A percentile compares a stretch with the other conserved stretches of the same genome.
phyloP scores from a whole-genome alignment of 2,329 filamentous ascomycete genomes.

The Aspergillus spinulosporus region DNA sequence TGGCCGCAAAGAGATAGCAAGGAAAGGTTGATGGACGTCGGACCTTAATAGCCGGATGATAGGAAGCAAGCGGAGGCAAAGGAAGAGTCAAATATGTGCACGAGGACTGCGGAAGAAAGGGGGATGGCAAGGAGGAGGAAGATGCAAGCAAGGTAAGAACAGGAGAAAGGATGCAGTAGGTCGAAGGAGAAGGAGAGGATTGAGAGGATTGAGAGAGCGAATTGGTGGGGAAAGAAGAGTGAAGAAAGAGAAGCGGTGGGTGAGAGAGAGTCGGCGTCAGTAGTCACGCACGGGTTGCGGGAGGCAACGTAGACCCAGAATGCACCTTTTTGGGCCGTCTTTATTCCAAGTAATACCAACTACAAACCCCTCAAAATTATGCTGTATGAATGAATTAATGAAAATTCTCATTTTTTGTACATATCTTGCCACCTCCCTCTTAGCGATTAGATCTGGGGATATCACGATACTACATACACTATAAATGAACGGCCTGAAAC shows the following conservation, averaged over 20 bases:
- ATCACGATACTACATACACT: slow-evolving; percentile 6
- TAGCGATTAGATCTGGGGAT: slow-evolving; percentile 4
- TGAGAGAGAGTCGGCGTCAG: slow-evolving; percentile 14
- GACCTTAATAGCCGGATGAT: slow-evolving; percentile 13
- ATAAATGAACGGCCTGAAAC: slow-evolving; percentile 15
- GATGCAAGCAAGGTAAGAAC: slow-evolving; percentile 17
- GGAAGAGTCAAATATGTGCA: slow-evolving; percentile 13
- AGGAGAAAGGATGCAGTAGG: slow-evolving; percentile 13
- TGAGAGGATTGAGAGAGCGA: slow-evolving; percentile 13
- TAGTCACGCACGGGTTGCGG: slow-evolving; percentile 30
- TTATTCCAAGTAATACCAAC: not conserved
- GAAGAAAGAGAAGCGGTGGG: slow-evolving; percentile 36
- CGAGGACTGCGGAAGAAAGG: slow-evolving; percentile 18
- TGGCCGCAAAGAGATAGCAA: slow-evolving; percentile 36
- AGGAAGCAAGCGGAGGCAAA: slow-evolving; percentile 9
- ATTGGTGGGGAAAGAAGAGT: slow-evolving; percentile 23
- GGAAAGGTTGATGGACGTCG: slow-evolving; percentile 25
- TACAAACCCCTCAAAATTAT: not conserved
- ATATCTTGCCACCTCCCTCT: slow-evolving; percentile 3
- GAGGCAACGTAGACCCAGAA: slow-evolving; percentile 33
- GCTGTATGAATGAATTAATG: not conserved
- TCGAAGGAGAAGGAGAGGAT: slow-evolving; percentile 14
- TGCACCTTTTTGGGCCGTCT: slow-evolving; percentile 7
- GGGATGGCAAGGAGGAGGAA: slow-evolving; percentile 9
- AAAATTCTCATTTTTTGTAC: not conserved